Base-by-base conservation (phyloP, 192 early-diverging fungal genomes). In the Backusella sp. region DNA sequence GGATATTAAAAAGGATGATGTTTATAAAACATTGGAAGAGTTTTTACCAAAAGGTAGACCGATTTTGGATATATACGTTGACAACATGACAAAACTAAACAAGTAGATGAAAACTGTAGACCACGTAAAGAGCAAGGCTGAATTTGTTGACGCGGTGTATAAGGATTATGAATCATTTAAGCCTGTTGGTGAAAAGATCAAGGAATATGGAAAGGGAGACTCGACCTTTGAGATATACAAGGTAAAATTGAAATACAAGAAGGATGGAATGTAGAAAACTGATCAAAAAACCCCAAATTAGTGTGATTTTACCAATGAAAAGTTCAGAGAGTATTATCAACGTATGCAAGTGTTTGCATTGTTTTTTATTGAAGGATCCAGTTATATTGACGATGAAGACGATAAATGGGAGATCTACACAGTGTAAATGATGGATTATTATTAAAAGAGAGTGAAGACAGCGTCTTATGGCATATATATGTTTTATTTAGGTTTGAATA, bases 301-400 rank as follows among this genome's bases (percentile, higher is more conserved):
- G 92, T 76, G 84, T 35, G 84, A 80, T 0, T 96, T 99, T 74
- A 73, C 82, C 19, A 90, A 87, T 15, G 88, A 84, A 1, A 82
- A 86, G 46, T 95, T 95, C 73, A 77, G 88, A 69, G 89, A 90
- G 42, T 96, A 92, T 78, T 94, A 99, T 80, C 86, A 82, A 62
- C 83, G 94, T 37, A 79, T 97, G 74, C 96, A 96, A 72, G 77
- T 89, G 35, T 91, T 99, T 79, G 77, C 93, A 12, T 84, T 96
- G 44, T 92, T 94, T 52, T 96, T 90, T 69, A 95, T 99, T 42
- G 97, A 99, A 76, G 97, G 96, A 14, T 93, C 93, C 23, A 91
- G 90, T 62, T 95, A 90, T 56, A 92, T 99, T 71, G 92, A 97
- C 59, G 90, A 89, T 15, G 82, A 87, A 30, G 97, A 99, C 68